Base-by-base conservation (phyloP, 371 early-diverging fungal genomes). In the Lichtheimia corymbifera region DNA sequence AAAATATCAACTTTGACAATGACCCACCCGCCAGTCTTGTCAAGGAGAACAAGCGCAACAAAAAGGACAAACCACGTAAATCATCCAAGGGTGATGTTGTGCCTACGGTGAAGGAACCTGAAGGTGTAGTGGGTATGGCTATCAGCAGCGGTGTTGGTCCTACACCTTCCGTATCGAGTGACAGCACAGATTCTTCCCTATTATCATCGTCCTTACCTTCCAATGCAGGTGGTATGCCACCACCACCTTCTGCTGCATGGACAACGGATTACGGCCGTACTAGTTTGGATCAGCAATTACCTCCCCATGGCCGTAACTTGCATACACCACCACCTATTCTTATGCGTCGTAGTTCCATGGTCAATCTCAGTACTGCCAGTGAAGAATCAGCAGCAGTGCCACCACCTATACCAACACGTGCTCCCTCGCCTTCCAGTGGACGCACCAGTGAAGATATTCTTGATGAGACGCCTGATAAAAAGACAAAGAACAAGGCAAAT, bases 1-100 rank as follows among this genome's bases (percentile, higher is more conserved):
- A 74, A n/a, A 76, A 86, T 45, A 80, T 86, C 35, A 67, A 68
- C 28, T 59, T 70, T 20, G 68, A 59, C 12, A 71, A 73, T 15
- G 56, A 54, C 4, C 45, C 57, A 27, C 40, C 45, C n/a, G 13
- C 12, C 44, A 44, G 44, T 11, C 13, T 52, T 1, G 47, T 35
- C 24, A 47, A 53, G 57, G 40, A 24, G 1, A 43, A 61, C 1
- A 57, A 67, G 12, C 63, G 63, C 35, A 58, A 53, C 17, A n/a
- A 35, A 4, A 77, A 74, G 18, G 35, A 42, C 4, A 41, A 20
- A 11, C 64, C 70, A 6, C 66, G 76, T 17, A 79, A 79, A 22
- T 17, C 69, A 18, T 70, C 72, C 28, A 79, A 79, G 41, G 74
- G 74, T 4, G 76, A 72, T 22, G 73, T 75, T 9, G 22, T 44